phyloP scores from a whole-genome alignment of 805 yeast genomes.

The Monosporozyma servazzii region DNA sequence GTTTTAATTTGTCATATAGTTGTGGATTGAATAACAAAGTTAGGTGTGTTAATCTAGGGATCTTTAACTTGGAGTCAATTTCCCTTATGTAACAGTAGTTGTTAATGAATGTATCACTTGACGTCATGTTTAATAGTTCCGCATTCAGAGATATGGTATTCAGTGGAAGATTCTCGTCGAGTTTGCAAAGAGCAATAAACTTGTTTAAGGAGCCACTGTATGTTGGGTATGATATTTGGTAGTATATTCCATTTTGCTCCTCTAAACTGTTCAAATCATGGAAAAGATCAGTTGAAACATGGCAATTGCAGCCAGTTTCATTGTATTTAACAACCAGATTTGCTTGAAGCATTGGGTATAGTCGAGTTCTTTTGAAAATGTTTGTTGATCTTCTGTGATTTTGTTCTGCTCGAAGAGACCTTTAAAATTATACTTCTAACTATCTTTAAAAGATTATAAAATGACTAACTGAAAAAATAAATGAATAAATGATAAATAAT shows the following conservation, averaged over 20 bases:
- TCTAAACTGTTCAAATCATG: background rate
- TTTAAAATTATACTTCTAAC: background rate
- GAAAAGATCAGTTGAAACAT: constrained; percentile 6
- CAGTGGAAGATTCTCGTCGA: background rate
- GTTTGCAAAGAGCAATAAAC: background rate
- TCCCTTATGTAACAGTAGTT: constrained; percentile 11
- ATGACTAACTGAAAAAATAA: background rate
- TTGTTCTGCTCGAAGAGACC: background rate
- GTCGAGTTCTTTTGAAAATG: background rate
- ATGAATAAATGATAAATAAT: too few relatives aligned
- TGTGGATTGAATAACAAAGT: constrained; percentile 10
- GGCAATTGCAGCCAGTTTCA: constrained; percentile 3
- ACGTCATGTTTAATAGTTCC: background rate
- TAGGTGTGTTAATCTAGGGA: constrained; percentile 11
- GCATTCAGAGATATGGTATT: background rate
- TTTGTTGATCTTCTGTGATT: too few relatives aligned
- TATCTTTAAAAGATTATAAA: background rate
- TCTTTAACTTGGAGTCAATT: background rate
- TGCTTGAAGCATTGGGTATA: background rate
- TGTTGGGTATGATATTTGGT: background rate
- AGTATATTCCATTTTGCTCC: background rate
- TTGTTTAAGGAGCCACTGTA: background rate
- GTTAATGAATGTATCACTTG: constrained; percentile 6
- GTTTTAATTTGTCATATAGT: constrained; percentile 17
- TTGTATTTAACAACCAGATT: constrained; percentile 2